phyloP scores from a whole-genome alignment of 2,329 filamentous ascomycete species.

The Amesomyces nigricolor region DNA sequence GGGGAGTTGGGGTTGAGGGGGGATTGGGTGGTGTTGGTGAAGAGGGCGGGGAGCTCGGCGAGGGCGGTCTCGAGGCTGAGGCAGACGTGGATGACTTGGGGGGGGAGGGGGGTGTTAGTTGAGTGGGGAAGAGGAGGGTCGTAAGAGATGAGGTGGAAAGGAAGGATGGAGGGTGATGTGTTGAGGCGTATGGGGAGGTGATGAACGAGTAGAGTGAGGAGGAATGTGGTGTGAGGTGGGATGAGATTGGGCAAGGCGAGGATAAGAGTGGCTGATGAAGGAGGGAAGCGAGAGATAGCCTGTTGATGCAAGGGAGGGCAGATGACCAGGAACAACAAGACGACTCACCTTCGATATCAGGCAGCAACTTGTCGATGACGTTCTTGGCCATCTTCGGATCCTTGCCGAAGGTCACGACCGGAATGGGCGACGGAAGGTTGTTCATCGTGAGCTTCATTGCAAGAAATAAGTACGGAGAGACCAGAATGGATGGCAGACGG shows the following conservation, averaged over 20 bases:
- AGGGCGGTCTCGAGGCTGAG: constrained; percentile 18
- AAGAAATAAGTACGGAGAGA: background rate
- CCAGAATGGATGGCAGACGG: too few relatives aligned
- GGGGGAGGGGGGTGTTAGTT: background rate
- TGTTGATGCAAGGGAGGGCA: background rate
- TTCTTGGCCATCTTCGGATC: constrained; percentile 25
- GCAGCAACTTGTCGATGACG: constrained; percentile 25
- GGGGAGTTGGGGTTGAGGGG: constrained; percentile 3
- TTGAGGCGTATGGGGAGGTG: too few relatives aligned
- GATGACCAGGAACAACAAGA: background rate
- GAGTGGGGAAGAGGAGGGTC: background rate
- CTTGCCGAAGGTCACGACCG: constrained; percentile 22
- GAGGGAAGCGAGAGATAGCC: too few relatives aligned
- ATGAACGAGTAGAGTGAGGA: too few relatives aligned
- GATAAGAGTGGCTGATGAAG: too few relatives aligned
- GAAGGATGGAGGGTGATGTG: too few relatives aligned
- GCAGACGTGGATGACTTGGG: constrained; percentile 20
- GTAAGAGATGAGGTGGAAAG: too few relatives aligned
- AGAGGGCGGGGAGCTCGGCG: constrained; percentile 21
- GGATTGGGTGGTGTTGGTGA: constrained; percentile 5
- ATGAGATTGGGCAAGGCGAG: too few relatives aligned
- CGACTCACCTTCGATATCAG: constrained; percentile 22
- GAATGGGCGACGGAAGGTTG: constrained; percentile 12
- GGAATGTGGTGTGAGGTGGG: too few relatives aligned
- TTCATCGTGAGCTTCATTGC: constrained; percentile 9